Conservation (phyloP, 2,329 filamentous ascomycete genomes). For the Tolypocladium ovalisporum region DNA sequence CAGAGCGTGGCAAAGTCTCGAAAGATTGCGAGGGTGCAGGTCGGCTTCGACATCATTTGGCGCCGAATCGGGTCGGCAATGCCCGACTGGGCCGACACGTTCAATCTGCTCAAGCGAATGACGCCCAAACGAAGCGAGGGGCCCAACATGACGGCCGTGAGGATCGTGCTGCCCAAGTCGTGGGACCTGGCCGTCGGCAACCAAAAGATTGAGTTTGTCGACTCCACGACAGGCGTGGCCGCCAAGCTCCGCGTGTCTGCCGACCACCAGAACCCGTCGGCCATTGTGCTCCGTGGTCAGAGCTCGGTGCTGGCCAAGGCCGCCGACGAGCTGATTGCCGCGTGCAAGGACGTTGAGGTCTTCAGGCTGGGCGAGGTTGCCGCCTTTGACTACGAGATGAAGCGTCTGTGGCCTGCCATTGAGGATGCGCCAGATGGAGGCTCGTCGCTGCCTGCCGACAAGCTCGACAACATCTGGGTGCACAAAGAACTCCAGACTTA, state of each 20-base stretch:
- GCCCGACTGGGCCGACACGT: conserved; percentile 28
- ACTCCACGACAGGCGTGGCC: conserved; percentile 21
- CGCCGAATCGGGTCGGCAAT: conserved; percentile 14
- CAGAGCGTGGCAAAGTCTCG: conserved; percentile 10
- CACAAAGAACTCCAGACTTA: conserved; percentile 20
- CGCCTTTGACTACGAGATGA: conserved; percentile 21
- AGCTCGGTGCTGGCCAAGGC: conserved; percentile 19
- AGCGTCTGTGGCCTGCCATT: conserved; percentile 24
- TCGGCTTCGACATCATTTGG: conserved; percentile 22
- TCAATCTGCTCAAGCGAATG: conserved; percentile 24
- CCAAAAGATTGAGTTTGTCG: conserved; percentile 21
- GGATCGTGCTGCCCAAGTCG: conserved; percentile 23
- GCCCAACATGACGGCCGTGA: conserved; percentile 22
- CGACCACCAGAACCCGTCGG: conserved; percentile 18
- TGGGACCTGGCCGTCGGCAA: conserved; percentile 22
- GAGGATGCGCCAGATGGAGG: conserved; percentile 14
- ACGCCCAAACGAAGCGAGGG: conserved; percentile 22
- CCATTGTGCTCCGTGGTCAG: conserved; percentile 20
- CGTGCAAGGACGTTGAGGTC: conserved; percentile 19
- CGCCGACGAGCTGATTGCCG: conserved; percentile 20
- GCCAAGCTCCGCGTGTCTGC: conserved; percentile 20
- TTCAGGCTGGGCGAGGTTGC: conserved; percentile 25
- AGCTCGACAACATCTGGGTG: conserved; percentile 20
- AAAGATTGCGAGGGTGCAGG: conserved; percentile 22
- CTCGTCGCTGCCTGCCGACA: conserved; percentile 10